Percentiles rank a stretch among this genome's conserved stretches.
Evolutionary conservation across 768 basidiomycete genomes (phyloP).

Genomic region (Lactarius sp.): DNA sequence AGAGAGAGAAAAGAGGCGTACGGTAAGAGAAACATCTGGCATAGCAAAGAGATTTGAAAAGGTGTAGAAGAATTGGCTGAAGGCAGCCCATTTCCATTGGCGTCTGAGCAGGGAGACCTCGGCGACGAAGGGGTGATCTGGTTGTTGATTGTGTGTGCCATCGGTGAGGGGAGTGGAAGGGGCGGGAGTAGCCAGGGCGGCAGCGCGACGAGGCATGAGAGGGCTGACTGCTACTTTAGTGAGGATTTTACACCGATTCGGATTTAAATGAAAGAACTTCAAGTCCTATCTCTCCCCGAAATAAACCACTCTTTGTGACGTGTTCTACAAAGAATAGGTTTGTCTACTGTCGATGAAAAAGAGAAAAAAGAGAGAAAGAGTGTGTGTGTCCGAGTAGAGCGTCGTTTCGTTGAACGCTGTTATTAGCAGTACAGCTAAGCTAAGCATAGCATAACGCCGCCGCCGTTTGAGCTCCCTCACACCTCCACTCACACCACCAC

Average conservation of each 20-base stretch:
- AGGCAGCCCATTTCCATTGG: conserved; percentile 91
- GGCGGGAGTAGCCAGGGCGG: conserved; percentile 26
- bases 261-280: conserved; percentile 27
- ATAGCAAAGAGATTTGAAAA: conserved; percentile 71
- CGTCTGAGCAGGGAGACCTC: conserved; percentile 55
- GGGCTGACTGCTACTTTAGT: conserved; percentile 26
- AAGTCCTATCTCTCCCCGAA: neutral
- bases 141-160: conserved; percentile 4
- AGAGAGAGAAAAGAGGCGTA: conserved; percentile 34
- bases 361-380: conserved; percentile 3
- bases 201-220: conserved; percentile 35
- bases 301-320: neutral
- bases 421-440: too few relatives aligned
- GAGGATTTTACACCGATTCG: conserved; percentile 32
- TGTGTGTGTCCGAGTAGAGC: conserved; percentile 7
- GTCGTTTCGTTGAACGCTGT: too few relatives aligned
- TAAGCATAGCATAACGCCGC: too few relatives aligned
- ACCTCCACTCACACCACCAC: too few relatives aligned
- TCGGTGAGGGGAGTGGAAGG: conserved; percentile 23
- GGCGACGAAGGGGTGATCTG: conserved; percentile 27
- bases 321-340: neutral
- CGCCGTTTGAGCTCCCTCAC: neutral
- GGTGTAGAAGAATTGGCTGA: conserved; percentile 85
- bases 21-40: conserved; percentile 62
- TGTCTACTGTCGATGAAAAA: conserved; percentile 2